Percentiles rank a stretch among this genome's conserved stretches.
These are phyloP conservation scores for Knufia petricola DNA, from an alignment of 2,329 filamentous ascomycete species.

Conservation along the genomic window DNA sequence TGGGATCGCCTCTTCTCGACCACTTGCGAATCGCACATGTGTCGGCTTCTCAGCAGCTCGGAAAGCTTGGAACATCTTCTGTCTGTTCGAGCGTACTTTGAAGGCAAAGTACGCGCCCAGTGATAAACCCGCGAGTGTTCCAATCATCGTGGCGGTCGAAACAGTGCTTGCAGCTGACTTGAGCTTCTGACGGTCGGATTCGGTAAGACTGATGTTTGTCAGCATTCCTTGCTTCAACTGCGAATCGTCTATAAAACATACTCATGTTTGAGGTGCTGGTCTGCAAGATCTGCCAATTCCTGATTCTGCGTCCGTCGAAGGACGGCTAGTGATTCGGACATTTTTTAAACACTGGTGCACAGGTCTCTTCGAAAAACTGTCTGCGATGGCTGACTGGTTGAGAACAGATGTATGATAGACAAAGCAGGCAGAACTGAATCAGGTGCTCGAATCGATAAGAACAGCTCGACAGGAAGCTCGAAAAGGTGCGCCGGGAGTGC, in stretches of 20 bases:
- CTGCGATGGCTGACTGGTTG: too few relatives aligned
- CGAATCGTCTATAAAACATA: slow-evolving; percentile 19
- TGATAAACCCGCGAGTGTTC: slow-evolving; percentile 50
- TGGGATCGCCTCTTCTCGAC: slow-evolving; percentile 50
- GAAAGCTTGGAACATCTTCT: slow-evolving; percentile 53
- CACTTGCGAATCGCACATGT: slow-evolving; percentile 52
- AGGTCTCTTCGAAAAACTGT: too few relatives aligned
- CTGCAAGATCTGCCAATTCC: slow-evolving; percentile 46
- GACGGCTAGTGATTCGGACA: slow-evolving; percentile 39
- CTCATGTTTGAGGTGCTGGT: slow-evolving; percentile 51
- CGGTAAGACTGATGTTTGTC: slow-evolving; percentile 32
- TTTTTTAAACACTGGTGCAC: slow-evolving; percentile 16
- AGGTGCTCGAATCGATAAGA: too few relatives aligned
- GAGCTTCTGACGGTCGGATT: slow-evolving; percentile 50
- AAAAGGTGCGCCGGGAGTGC: too few relatives aligned
- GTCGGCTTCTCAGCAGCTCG: slow-evolving; percentile 52
- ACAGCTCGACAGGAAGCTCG: too few relatives aligned
- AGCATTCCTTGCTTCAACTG: slow-evolving; percentile 7
- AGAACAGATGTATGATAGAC: too few relatives aligned
- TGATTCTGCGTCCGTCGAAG: slow-evolving; percentile 38
- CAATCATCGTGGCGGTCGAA: slow-evolving; percentile 46
- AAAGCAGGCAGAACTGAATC: too few relatives aligned
- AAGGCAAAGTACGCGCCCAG: slow-evolving; percentile 50
- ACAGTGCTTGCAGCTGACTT: slow-evolving; percentile 47
- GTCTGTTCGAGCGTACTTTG: slow-evolving; percentile 46